These are phyloP conservation scores for Globisporangium barbulae DNA, from an alignment of 352 stramenopile genomes.

Conservation along the genomic window DNA sequence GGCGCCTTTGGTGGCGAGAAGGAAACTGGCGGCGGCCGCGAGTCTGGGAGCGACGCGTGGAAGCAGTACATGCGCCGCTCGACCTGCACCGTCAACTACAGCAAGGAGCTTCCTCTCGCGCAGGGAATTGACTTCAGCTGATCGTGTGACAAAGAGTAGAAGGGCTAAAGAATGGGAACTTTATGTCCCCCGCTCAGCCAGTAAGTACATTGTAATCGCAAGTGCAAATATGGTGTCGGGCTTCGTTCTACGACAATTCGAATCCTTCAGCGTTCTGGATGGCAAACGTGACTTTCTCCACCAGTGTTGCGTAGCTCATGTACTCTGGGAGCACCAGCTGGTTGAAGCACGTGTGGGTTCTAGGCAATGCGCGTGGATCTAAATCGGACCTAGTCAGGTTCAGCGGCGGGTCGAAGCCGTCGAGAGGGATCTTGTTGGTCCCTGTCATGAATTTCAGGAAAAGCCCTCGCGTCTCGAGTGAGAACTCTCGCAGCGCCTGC, in stretches of 20 bases:
- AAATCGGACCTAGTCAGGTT: conserved; percentile 84
- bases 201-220: conserved; percentile 2
- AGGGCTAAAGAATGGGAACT: no score
- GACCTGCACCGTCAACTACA: conserved; percentile 93
- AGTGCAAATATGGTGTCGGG: background rate
- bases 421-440: conserved; percentile 77
- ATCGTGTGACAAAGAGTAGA: background rate
- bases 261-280: conserved; percentile 81
- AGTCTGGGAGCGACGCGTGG: conserved; percentile 91
- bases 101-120: conserved; percentile 88
- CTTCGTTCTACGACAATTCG: conserved; percentile 51
- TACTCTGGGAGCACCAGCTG: conserved; percentile 86
- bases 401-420: conserved; percentile 84
- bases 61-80: conserved; percentile 95
- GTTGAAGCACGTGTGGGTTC: conserved; percentile 88
- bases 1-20: conserved; percentile 92
- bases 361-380: conserved; percentile 56
- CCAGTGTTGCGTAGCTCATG: conserved; percentile 50
- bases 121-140: conserved; percentile 92
- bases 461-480: conserved; percentile 44
- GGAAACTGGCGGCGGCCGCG: conserved; percentile 88
- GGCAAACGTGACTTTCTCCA: conserved; percentile 75
- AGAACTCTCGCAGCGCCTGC: conserved; percentile 73
- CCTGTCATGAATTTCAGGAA: conserved; percentile 88
- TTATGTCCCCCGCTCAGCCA: no score